These are phyloP conservation scores for Fagopyrum esculentum DNA, from an alignment of 148 eudicot genomes.

Conservation along the genomic window DNA sequence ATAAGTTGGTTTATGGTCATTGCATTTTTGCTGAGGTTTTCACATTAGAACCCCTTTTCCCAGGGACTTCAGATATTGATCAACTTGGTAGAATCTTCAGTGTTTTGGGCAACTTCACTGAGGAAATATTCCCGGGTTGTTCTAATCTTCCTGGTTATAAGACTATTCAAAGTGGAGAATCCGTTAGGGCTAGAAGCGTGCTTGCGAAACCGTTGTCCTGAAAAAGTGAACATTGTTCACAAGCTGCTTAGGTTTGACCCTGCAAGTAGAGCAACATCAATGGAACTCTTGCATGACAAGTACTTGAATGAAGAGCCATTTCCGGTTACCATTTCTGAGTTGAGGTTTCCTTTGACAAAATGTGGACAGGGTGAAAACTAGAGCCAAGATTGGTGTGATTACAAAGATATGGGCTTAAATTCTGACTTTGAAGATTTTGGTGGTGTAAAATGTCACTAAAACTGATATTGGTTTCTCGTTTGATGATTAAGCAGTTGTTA, in stretches of 20 bases:
- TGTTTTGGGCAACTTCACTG: conserved; percentile 63
- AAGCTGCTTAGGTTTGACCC: conserved; percentile 77
- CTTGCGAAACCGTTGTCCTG: conserved; percentile 47
- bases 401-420: conserved; percentile 17
- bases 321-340: conserved; percentile 53
- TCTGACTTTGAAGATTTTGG: no score
- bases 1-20: conserved; percentile 84
- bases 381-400: conserved; percentile 34
- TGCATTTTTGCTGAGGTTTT: conserved; percentile 81
- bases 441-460: no score
- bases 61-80: conserved; percentile 32
- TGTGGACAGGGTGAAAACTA: conserved; percentile 40
- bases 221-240: conserved; percentile 53
- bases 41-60: conserved; percentile 65
- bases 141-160: conserved; percentile 68
- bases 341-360: conserved; percentile 51
- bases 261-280: conserved; percentile 68
- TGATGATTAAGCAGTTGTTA: conserved; percentile 17
- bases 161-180: conserved; percentile 47
- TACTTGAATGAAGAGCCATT: conserved; percentile 76
- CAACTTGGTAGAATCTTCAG: conserved; percentile 35
- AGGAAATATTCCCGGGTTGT: conserved; percentile 71
- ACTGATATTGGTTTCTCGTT: conserved; percentile 45
- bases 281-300: conserved; percentile 80
- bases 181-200: conserved; percentile 62